These are phyloP conservation scores for Aureobasidium sp. DNA, from an alignment of 2,329 filamentous ascomycete species.

Conservation along the genomic window DNA sequence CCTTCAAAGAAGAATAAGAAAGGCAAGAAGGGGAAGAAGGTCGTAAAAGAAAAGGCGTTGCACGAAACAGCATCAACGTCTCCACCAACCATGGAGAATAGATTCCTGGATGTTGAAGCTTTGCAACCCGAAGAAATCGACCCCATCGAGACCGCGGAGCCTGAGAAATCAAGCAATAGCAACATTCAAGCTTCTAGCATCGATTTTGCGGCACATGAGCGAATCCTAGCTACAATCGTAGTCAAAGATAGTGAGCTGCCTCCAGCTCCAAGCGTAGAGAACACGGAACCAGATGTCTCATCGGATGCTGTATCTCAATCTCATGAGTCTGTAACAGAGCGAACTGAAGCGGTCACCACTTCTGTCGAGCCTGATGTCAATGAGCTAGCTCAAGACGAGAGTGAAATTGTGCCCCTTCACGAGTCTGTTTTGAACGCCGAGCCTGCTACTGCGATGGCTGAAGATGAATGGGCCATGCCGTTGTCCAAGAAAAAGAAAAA, in stretches of 20 bases:
- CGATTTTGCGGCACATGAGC: background rate
- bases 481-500: constrained; percentile 22
- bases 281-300: background rate
- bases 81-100: background rate
- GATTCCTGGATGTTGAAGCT: background rate
- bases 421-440: background rate
- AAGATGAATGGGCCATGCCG: constrained; percentile 12
- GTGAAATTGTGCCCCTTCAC: background rate
- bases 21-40: constrained; percentile 24
- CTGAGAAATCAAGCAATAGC: background rate
- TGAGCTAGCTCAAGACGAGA: background rate
- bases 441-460: background rate
- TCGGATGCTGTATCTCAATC: background rate
- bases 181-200: background rate
- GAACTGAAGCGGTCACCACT: background rate
- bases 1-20: constrained; percentile 19
- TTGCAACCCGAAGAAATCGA: background rate
- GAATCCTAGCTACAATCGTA: background rate
- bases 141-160: background rate
- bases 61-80: background rate
- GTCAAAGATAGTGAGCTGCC: background rate
- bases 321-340: background rate
- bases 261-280: background rate
- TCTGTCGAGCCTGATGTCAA: background rate
- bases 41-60: background rate